Evolutionary conservation across 2,329 filamentous ascomycete genomes (phyloP).

Genomic region (Fusarium stilboides): DNA sequence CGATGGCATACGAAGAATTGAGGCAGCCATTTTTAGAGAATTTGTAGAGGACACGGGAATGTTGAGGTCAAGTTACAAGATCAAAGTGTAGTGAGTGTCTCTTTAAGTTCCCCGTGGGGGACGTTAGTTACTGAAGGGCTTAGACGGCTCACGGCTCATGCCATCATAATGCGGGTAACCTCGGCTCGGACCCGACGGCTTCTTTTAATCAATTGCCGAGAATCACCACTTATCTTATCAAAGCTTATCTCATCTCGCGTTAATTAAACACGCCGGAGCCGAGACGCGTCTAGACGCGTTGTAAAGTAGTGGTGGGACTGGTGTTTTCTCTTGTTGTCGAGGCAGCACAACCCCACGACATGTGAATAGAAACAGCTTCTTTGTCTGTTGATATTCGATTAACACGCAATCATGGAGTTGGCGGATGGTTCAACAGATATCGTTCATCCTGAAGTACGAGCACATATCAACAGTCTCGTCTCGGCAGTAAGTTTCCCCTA

Average conservation of each 20-base stretch:
- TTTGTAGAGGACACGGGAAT: constrained; percentile 2
- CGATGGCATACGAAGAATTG: constrained; percentile 58
- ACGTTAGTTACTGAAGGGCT: constrained; percentile 12
- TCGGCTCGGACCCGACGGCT: constrained; percentile 53
- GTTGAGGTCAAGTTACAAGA: constrained; percentile 16
- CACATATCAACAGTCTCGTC: constrained; percentile 93
- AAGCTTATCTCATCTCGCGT: constrained; percentile 14
- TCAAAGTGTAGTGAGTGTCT: constrained; percentile 10
- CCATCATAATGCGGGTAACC: constrained; percentile 58
- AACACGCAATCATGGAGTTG: constrained; percentile 65
- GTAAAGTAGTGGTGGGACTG: constrained; percentile 28
- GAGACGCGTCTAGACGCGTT: constrained; percentile 46
- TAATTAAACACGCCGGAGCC: constrained; percentile 38
- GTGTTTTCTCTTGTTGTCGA: constrained; percentile 33
- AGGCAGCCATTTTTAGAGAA: constrained; percentile 58
- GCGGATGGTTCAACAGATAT: constrained; percentile 69
- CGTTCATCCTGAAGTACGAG: constrained; percentile 92
- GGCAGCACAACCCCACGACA: constrained; percentile 41
- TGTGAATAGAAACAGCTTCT: constrained; percentile 32
- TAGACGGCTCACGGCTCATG: constrained; percentile 31
- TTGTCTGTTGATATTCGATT: constrained; percentile 24
- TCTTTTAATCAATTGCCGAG: constrained; percentile 40
- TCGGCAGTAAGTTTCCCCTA: constrained; percentile 78
- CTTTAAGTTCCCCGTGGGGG: constrained; percentile 36
- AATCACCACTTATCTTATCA: constrained; percentile 36